A percentile compares a stretch with the other conserved stretches of the same genome.
phyloP scores from a whole-genome alignment of 2,329 filamentous ascomycete genomes.

The Alternaria burnsii region DNA sequence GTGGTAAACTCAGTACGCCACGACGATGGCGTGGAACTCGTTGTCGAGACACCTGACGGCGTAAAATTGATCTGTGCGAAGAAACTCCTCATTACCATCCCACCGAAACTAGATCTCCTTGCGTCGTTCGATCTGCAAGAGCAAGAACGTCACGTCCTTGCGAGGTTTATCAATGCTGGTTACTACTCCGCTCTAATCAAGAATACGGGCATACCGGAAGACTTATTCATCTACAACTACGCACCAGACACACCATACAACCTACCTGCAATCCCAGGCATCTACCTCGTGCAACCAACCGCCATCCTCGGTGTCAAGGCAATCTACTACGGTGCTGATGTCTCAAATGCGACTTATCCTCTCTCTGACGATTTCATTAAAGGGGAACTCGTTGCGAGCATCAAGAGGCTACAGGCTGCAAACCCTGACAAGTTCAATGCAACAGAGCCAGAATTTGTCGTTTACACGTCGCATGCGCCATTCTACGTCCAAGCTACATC shows the following conservation, averaged over 20 bases:
- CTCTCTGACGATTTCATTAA: slow-evolving; percentile 30
- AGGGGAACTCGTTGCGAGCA: slow-evolving; percentile 14
- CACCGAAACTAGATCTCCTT: slow-evolving; percentile 51
- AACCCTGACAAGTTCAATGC: slow-evolving; percentile 22
- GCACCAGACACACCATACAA: background rate
- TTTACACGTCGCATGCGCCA: background rate
- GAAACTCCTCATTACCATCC: slow-evolving; percentile 56
- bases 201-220: slow-evolving; percentile 50
- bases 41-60: slow-evolving; percentile 27
- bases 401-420: slow-evolving; percentile 14
- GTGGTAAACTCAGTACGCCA: background rate
- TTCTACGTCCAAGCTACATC: background rate
- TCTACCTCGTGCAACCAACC: background rate
- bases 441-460: background rate
- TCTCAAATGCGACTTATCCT: background rate
- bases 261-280: background rate
- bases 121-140: slow-evolving; percentile 47
- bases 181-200: slow-evolving; percentile 54
- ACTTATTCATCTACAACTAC: slow-evolving; percentile 3
- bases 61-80: slow-evolving; percentile 47
- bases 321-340: background rate
- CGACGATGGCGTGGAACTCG: background rate
- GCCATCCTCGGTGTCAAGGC: background rate
- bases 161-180: slow-evolving; percentile 47
- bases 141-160: slow-evolving; percentile 50